Base-by-base conservation (phyloP, 331 rosid species). In the Malus hybrid region DNA sequence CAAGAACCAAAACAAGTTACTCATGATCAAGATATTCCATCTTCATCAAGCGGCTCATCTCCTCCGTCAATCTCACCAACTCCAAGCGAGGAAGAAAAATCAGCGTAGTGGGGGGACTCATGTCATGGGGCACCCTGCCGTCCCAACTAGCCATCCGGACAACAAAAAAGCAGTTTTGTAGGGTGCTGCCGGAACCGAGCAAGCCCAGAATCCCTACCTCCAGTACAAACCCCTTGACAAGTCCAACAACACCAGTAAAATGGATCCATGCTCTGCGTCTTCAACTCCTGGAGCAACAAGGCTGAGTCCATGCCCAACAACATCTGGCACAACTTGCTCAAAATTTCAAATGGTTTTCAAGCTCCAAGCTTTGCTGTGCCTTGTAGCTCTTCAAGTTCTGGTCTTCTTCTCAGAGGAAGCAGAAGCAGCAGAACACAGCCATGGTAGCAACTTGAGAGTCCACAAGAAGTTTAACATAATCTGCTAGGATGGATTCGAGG, bases 281-380 rank as follows among this genome's bases (percentile, higher is more conserved):
- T 93, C 74, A 85, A 91, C 67, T 84, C 89, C 0, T 93, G 98
- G 98, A 83, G 83, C 79, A 86, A 79, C 74, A 93, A 86, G 80
- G 93, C 98, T 8, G 98, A 91, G 83, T 16, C 78, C 59, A 72
- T 89, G 34, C 96, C 97, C 64, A 74, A 86, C 67, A 91, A 91
- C 91, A 74, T 93, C 73, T 93, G 97, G 98, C 96, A 83, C 83
- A 87, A 91, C 65, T 90, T 24, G 24, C 19, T 72, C 55, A 59
- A 62, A 61, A 42, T 75, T 76, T 79, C 39, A 42, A 33, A 91
- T 93, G 98, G 93, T 84, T 80, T 73, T 73, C 24, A 76, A 77
- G 65, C 78, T 74, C 39, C 74, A 70, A 69, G 66, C 74, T 70
- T 55, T 81, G 8, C 16, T 81, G 13, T 27, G 33, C 57, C 28